Conservation (phyloP, 768 basidiomycete genomes). For the Lactifluus pinguis region DNA sequence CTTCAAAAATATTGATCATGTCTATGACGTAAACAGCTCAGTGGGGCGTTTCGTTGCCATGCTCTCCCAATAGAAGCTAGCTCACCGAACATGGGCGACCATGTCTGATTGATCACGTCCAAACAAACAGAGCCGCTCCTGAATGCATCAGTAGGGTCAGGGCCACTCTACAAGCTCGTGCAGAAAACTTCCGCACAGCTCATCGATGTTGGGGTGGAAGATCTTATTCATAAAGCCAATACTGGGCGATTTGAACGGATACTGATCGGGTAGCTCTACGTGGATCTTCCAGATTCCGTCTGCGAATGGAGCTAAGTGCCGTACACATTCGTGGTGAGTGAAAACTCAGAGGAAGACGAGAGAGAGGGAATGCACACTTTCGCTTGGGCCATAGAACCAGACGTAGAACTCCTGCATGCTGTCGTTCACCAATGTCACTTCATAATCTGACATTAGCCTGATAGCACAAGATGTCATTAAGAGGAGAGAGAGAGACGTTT, state of each 20-base stretch:
- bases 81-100: slow-evolving; percentile 99
- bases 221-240: slow-evolving; percentile 99
- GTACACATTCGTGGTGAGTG: background rate
- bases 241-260: slow-evolving; percentile 97
- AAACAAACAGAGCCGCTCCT: slow-evolving; percentile 97
- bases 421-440: slow-evolving; percentile 95
- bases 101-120: slow-evolving; percentile 98
- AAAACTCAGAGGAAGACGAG: background rate
- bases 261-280: slow-evolving; percentile 96
- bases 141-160: slow-evolving; percentile 16
- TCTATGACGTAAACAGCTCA: slow-evolving; percentile 39
- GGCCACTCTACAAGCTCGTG: slow-evolving; percentile 9
- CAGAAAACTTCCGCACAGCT: slow-evolving; percentile 51
- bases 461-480: background rate
- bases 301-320: slow-evolving; percentile 77
- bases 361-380: slow-evolving; percentile 59
- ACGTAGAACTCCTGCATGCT: slow-evolving; percentile 99
- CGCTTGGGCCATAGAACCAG: slow-evolving; percentile 84
- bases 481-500: background rate
- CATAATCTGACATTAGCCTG: slow-evolving; percentile 97
- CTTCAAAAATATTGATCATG: slow-evolving; percentile 99
- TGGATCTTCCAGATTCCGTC: slow-evolving; percentile 99
- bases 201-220: slow-evolving; percentile 99
- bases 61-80: slow-evolving; percentile 7
- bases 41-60: background rate